These are phyloP conservation scores for Physcia stellaris DNA, from an alignment of 495 filamentous ascomycete genomes.

Conservation along the genomic window DNA sequence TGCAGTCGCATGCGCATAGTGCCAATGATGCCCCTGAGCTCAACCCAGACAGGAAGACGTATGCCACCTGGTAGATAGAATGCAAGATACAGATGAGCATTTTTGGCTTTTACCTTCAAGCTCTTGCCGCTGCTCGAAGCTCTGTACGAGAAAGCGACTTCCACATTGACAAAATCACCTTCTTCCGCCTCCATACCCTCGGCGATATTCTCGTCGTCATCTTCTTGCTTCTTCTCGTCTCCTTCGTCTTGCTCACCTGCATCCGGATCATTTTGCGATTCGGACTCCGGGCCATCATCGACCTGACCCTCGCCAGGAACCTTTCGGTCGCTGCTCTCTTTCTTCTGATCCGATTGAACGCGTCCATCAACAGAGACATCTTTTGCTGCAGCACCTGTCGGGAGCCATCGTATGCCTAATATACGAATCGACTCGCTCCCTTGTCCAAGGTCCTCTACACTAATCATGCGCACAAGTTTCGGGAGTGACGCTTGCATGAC, in stretches of 20 bases:
- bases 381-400: conserved; percentile 45
- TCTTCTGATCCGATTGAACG: conserved; percentile 22
- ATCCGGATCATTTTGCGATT: conserved; percentile 5
- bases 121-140: conserved; percentile 40
- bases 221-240: conserved; percentile 16
- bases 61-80: conserved; percentile 51
- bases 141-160: conserved; percentile 57
- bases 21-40: conserved; percentile 51
- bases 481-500: conserved; percentile 59
- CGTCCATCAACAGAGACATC: conserved; percentile 42
- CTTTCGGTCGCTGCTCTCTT: conserved; percentile 34
- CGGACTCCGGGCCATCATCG: conserved; percentile 5
- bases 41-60: conserved; percentile 56
- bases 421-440: conserved; percentile 51
- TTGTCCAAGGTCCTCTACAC: conserved; percentile 56
- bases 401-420: conserved; percentile 51
- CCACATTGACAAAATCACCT: conserved; percentile 59
- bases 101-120: conserved; percentile 46
- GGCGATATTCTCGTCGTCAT: conserved; percentile 33
- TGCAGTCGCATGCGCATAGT: conserved; percentile 52
- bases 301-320: conserved; percentile 30
- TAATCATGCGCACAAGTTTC: conserved; percentile 50
- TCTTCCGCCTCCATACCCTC: conserved; percentile 63
- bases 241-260: conserved; percentile 14
- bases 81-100: conserved; percentile 53